Evolutionary conservation across 2,329 filamentous ascomycete species (phyloP), one percentile per base, ranked within the genome.

Genomic region (Simplicillium aogashimaense): DNA sequence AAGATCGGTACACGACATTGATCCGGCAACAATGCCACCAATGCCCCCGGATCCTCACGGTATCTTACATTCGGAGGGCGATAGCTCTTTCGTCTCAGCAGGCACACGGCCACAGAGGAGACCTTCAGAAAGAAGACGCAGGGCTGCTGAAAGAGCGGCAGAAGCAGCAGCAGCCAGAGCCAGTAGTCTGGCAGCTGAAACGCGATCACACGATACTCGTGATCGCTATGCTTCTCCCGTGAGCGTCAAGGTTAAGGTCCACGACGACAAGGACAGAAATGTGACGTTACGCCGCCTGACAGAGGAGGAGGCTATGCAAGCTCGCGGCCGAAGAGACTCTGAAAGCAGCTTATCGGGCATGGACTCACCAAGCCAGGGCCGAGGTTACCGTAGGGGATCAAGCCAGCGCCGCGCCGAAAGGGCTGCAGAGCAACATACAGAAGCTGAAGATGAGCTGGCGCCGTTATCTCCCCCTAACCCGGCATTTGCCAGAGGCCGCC

Each of bases 201-300:
- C 59, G 25, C 51, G 54, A 18, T 45, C 57, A 38, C 50, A 56
- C 28, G 45, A 48, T 18, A 52, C 57, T 20, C 56, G 65, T 28
- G 57, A 65, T 28, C 58, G 59, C 17, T 65, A 63, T 40, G 61
- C 60, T 38, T 62, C 63, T 18, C 63, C 60, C 6, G 65, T 76
- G 28, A 75, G 72, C 50, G 70, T 81, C 42, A 78, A 75, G 53
- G 60, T 81, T 41, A 74, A 72, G 50, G 65, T 80, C 36, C 71
- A 78, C 46, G 72, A 78, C 47, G 76, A 81, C 49, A 68, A 67
- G 28, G 71, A 77, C 43, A 65, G 72, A 45, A 78, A 78, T 46
- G 69, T 82, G 42, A 82, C 77, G 12, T 59, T 82, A 33, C 69
- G 77, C 30, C 66, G 74, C 29, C 59, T 81, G 17, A 79, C 78